Conservation (phyloP, 2,329 filamentous ascomycete genomes). For the Bipolaris gigantea region DNA sequence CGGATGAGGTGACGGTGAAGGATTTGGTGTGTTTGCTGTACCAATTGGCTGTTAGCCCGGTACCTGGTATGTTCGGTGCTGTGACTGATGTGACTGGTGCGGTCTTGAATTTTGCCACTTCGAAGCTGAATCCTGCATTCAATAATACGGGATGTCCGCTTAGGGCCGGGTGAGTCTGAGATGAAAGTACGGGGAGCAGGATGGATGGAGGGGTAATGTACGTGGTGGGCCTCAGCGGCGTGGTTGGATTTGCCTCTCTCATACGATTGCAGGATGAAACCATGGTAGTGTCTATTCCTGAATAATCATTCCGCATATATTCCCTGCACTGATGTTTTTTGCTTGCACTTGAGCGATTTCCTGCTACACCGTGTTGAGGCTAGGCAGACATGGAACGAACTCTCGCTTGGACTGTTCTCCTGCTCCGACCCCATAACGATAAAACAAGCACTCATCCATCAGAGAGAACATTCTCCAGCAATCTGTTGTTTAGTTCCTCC, state of each 20-base stretch:
- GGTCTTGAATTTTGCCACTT: slow-evolving; percentile 18
- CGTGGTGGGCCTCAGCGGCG: not conserved
- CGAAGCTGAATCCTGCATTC: slow-evolving; percentile 30
- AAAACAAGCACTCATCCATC: not conserved
- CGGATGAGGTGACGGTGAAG: slow-evolving; percentile 23
- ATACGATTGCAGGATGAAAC: not conserved
- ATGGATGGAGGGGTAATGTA: not conserved
- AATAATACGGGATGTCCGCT: slow-evolving; percentile 48
- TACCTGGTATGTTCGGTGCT: slow-evolving; percentile 37
- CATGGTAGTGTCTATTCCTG: not conserved
- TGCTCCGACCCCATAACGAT: not conserved
- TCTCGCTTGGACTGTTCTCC: not conserved
- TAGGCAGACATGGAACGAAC: not conserved
- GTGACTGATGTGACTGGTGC: slow-evolving; percentile 15
- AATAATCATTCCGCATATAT: not conserved
- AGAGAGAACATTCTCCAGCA: not conserved
- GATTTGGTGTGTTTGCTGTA: slow-evolving; percentile 49
- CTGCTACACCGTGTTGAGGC: not conserved
- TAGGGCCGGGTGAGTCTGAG: not conserved
- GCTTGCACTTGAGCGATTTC: too few relatives aligned
- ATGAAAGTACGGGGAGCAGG: not conserved
- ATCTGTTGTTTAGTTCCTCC: not conserved
- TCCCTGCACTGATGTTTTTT: too few relatives aligned
- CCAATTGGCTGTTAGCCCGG: slow-evolving; percentile 44
- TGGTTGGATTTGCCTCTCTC: not conserved